Evolutionary conservation across 345 rosid genomes (phyloP), one percentile per base, ranked within the genome.

Genomic region (Hibiscus tridactylites): DNA sequence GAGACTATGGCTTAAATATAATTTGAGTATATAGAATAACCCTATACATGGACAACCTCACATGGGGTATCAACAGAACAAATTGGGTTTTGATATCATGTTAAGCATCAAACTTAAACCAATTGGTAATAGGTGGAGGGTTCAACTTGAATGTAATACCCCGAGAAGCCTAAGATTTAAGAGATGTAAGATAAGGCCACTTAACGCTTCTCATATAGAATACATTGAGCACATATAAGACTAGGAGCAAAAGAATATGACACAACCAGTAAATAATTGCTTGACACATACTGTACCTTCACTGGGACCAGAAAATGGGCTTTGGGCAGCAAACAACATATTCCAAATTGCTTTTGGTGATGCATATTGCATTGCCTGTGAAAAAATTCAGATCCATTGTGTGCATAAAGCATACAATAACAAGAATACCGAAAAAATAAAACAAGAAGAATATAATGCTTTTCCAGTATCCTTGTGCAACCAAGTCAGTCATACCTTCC

Each of bases 341-440:
- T 93, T 91, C 98, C 96, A 90, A 74, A 93, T 66, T 77, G 91
- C 94, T 85, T 91, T 86, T 12, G 94, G 97, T 53, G 98, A 91
- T 74, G 89, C 86, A 86, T 89, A 93, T 65, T 91, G 97, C 94
- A 93, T 91, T 75, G 97, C 90, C 98, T 93, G 79, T 24, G 19
- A 68, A 70, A 63, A 81, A 76, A 53, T 37, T 31, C 75, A 74
- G 5, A 70, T 50, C 60, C 65, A 26, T 75, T 31, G 35, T 35
- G 11, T 39, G 47, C 47, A 42, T 33, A 24, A 67, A 50, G 21
- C 33, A 77, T 31, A 6, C 13, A 17, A 13, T 37, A 53, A 37
- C 42, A 26, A 42, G 26, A 70, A 56, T 7, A 71, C 47, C n/a
- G 9, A 56, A 42, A 15, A 5, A 12, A 3, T 24, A 49, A 44